phyloP scores from a whole-genome alignment of 306 rosid genomes.

The Cicer cuneatum region DNA sequence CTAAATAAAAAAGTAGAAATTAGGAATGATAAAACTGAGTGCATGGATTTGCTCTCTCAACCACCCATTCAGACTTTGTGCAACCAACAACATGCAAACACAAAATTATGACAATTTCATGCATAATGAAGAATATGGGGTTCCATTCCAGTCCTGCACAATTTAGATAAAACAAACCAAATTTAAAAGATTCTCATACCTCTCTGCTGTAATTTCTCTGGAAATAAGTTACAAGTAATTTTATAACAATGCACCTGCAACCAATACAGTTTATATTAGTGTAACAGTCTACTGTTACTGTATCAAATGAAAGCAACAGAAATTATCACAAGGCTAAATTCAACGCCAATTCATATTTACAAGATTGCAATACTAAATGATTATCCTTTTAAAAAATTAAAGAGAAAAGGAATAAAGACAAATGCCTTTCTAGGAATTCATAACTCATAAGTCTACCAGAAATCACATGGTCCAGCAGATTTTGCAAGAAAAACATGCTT shows the following conservation, averaged over 20 bases:
- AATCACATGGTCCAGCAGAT: constrained; percentile 28
- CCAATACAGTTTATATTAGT: constrained; percentile 44
- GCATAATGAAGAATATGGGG: constrained; percentile 15
- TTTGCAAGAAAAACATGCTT: constrained; percentile 21
- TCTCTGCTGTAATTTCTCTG: constrained; percentile 94
- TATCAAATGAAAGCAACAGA: constrained; percentile 29
- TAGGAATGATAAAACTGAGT: constrained; percentile 23
- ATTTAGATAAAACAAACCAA: constrained; percentile 12
- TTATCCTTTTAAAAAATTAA: not conserved
- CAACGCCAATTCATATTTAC: constrained; percentile 25
- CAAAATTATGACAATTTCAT: not conserved
- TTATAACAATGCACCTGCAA: constrained; percentile 95
- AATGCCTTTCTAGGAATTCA: constrained; percentile 1
- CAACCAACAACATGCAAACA: not conserved
- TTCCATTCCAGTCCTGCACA: not conserved
- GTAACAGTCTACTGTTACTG: constrained; percentile 9
- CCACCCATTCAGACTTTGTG: not conserved
- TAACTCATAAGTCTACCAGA: constrained; percentile 9
- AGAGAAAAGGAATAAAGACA: constrained; percentile 9
- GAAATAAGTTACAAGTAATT: constrained; percentile 83
- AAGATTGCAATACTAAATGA: not conserved
- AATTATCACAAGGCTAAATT: constrained; percentile 7
- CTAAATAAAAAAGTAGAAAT: constrained; percentile 22
- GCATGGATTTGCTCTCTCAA: not conserved
- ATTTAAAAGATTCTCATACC: constrained; percentile 52